phyloP scores from a whole-genome alignment of 73 alveolate species.

The Paramecium primaurelia region DNA sequence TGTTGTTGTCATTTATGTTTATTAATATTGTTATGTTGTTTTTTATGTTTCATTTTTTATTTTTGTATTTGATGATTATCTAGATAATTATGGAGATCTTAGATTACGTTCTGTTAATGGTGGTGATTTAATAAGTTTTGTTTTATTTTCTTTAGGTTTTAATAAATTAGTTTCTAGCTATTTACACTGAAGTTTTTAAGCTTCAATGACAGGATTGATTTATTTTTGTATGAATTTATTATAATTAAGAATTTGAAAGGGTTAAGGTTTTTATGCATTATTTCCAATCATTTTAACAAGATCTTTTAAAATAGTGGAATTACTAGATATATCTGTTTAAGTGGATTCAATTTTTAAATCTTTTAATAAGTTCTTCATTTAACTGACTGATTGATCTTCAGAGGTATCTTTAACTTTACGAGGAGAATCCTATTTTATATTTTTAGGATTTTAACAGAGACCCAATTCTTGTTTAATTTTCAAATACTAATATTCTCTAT shows the following conservation, averaged over 20 bases:
- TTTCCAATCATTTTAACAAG: constrained; percentile 15
- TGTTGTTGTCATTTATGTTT: not conserved
- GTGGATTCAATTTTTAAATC: constrained; percentile 40
- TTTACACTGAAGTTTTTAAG: not conserved
- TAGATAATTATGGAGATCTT: not conserved
- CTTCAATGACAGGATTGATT: constrained; percentile 7
- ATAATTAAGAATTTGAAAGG: not conserved
- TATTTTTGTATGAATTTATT: not conserved
- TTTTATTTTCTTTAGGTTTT: not conserved
- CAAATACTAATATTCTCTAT: not conserved
- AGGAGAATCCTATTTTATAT: not conserved
- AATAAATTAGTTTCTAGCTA: not conserved
- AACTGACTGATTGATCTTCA: constrained; percentile 14
- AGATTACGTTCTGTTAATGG: not conserved
- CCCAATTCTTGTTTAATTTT: constrained; percentile 20
- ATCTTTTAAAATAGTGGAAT: constrained; percentile 17
- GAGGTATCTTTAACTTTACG: not conserved
- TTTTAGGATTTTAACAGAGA: not conserved
- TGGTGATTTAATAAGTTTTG: not conserved
- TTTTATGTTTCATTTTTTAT: not conserved
- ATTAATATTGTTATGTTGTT: not conserved
- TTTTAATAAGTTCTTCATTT: constrained; percentile 36
- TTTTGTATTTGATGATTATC: not conserved
- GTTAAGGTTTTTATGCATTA: not conserved
- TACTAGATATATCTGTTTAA: constrained; percentile 2